Evolutionary conservation across 2,329 filamentous ascomycete genomes (phyloP), one percentile per base, ranked within the genome.

Genomic region (Chrysoporthe puriensis): DNA sequence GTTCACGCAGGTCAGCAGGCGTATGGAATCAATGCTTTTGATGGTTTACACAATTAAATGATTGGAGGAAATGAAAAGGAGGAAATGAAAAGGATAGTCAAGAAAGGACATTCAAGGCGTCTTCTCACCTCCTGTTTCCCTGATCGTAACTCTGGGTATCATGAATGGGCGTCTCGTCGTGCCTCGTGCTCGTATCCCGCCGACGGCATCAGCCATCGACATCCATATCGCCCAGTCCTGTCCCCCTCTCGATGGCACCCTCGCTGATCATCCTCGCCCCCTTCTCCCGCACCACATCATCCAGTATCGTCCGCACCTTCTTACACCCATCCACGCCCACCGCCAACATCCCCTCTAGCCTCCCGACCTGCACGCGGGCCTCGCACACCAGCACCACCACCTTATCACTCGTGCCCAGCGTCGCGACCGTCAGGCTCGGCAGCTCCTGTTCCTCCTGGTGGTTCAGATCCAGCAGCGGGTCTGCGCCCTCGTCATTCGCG

Each of bases 271-370:
- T 87, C 76, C 84, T 85, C 68, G 80, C 83, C 3, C 91, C 91
- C 77, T 90, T 90, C 57, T 87, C 87, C 76, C 90, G 88, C 58
- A 98, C 90, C 16, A 96, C 90, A 7, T 85, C 84, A 77, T 98
- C 94, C 74, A 99, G 77, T 62, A 97, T 91, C 72, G 88, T 86
- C 71, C 92, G 86, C 50, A 98, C 89, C 76, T 94, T 91, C 79
- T 91, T 93, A 79, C 95, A 98, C 5, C 94, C 96, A 77, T 97
- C 94, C 61, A 97, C 89, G 0, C 91, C 95, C 1, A 97, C 93
- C 0, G 92, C 93, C 73, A 99, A 81, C 94, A 99, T 97, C 1
- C 92, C 92, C 81, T 99, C 95, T 69, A 98, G 77, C 67, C 94
- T 86, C 67, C 85, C 85, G 71, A 91, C 88, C 78, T 96, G 91